Evolutionary conservation across 345 rosid genomes (phyloP).

Genomic region (Rhizophora apiculata): DNA sequence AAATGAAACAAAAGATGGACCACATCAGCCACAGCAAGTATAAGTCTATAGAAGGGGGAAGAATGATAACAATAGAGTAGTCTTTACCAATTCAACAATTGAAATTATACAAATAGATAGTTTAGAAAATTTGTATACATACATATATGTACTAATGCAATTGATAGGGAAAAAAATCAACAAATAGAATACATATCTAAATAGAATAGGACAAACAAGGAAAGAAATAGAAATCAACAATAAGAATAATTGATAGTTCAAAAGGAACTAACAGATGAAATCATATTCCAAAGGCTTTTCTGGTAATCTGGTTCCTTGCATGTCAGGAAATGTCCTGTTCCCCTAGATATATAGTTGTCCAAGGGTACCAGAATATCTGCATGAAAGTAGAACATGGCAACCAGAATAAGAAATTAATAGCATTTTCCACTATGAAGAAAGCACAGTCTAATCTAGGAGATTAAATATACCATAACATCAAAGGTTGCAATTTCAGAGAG

Average conservation of each 20-base stretch:
- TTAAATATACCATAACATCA: neutral
- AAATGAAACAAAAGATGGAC: neutral
- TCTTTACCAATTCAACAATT: neutral
- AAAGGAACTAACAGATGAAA: constrained; percentile 70
- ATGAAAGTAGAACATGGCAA: constrained; percentile 3
- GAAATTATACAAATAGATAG: neutral
- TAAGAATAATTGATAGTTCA: neutral
- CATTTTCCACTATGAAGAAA: neutral
- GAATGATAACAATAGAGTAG: too few species aligned
- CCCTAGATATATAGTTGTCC: constrained; percentile 95
- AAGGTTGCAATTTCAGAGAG: neutral
- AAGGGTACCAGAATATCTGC: constrained; percentile 94
- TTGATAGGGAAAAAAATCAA: too few species aligned
- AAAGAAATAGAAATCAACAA: neutral
- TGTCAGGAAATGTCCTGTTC: constrained; percentile 78
- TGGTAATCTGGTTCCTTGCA: constrained; percentile 96
- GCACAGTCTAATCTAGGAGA: neutral
- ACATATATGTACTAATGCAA: too few species aligned
- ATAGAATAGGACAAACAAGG: too few species aligned
- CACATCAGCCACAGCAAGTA: neutral
- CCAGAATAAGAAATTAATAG: constrained; percentile 8
- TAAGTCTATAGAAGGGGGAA: too few species aligned
- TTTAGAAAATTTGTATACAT: too few species aligned
- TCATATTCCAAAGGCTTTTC: constrained; percentile 90
- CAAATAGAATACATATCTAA: too few species aligned